Base-by-base conservation (phyloP, 345 rosid genomes). In the Corchorus capsularis region DNA sequence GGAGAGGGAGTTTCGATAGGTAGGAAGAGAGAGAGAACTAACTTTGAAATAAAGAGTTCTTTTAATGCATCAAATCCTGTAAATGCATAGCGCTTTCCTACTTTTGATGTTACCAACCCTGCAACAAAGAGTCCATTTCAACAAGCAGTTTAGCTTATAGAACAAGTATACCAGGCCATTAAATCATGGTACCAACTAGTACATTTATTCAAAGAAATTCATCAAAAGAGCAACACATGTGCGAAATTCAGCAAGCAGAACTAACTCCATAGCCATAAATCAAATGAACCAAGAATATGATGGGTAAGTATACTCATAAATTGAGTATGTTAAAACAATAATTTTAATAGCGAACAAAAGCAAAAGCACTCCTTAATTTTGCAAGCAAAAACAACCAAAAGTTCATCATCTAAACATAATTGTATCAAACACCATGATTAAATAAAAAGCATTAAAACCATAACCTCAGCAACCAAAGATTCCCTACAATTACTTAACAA, bases 81-180 rank as follows among this genome's bases (percentile, higher is more conserved):
- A 69, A 96, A 81, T 43, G 98, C 98, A 88, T 87, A 95, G 50
- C 98, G 86, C 81, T 92, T 96, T 46, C 99, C 99, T 52, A 93
- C 98, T 78, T 93, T 96, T 53, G 98, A 91, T 35, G 95, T 90
- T 63, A 93, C 93, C 94, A 93, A 86, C 80, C 98, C 99, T 95
- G 76, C 88, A 86, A 80, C 47, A 67, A 53, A 11, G 8, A 66
- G 32, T 66, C 35, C 32, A 66, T 66, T 66, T 45, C 35, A 66
- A 45, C 70, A 45, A 66, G 17, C 17, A 45, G 34, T 66, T 66
- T 50, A 45, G 70, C n/a, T 43, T 43, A 6, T 66, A 45, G 35
- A 53, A n/a, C 34, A 66, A 45, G 12, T 43, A 65, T 65, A 34
- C 17, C 6, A 17, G 53, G 20, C 34, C 49, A 19, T 1, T 65